Evolutionary conservation across 2,329 filamentous ascomycete species (phyloP), one percentile per base, ranked within the genome.

Genomic region (Ilyonectria mors-panacis): DNA sequence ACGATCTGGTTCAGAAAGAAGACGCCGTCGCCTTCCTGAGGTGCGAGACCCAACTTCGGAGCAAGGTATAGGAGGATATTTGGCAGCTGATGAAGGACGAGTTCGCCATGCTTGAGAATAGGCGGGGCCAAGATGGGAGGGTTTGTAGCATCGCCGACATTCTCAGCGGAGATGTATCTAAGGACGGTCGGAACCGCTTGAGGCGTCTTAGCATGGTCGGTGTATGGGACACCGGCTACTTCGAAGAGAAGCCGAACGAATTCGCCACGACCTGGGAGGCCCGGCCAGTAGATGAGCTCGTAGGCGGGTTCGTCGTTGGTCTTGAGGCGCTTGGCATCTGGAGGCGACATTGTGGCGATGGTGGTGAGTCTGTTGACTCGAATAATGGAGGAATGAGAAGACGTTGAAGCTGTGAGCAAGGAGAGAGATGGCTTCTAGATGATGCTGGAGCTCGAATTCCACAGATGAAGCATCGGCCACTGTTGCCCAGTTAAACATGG

Each of bases 41-140:
- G 81, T 0, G 84, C 85, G 1, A 94, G 83, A 0, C 86, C 88
- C 0, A 93, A 81, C 60, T 82, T 85, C 0, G 86, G 85, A 0
- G 87, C 91, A 0, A 95, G 83, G 78, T 94, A 95, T 8, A 89
- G 79, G 17, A 95, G 83, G 73, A 95, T 94, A 77, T 91, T 93
- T 42, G 92, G 84, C 2, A 91, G 92, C 81, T 95, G 93, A 76
- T 82, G 86, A 73, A 95, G 85, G 47, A 89, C 48, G 7, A 94
- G 80, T 45, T 86, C 81, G 66, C 89, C 90, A 69, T 91, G 85
- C 67, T 84, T 86, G 21, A 95, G 87, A 4, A 90, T 85, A 0
- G 93, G 93, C 1, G 91, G 90, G 0, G 92, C 91, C 51, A 93
- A 84, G 7, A 86, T 77, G 0, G 93, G 92, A 1, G 91, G 87